Conservation (phyloP, 2,329 filamentous ascomycete species). For the Sarocladiaceae sp. region DNA sequence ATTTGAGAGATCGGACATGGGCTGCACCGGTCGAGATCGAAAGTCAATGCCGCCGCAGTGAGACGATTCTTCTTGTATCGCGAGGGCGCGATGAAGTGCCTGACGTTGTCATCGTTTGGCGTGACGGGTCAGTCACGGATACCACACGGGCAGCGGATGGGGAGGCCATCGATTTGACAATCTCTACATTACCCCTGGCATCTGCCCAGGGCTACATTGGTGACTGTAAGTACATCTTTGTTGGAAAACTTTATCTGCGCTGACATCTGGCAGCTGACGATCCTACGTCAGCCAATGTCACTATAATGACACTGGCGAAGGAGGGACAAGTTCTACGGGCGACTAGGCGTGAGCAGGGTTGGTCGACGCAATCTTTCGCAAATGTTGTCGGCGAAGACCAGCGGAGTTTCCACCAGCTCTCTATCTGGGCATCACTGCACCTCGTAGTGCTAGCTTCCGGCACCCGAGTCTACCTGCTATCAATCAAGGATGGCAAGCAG, state of each 20-base stretch:
- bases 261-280: too few relatives aligned
- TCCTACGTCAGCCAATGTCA: constrained; percentile 12
- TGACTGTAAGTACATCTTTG: constrained; percentile 30
- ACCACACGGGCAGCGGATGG: constrained; percentile 41
- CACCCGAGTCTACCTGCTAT: constrained; percentile 51
- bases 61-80: constrained; percentile 58
- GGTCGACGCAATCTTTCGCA: constrained; percentile 33
- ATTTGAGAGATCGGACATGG: constrained; percentile 50
- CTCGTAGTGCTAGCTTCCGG: constrained; percentile 55
- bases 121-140: constrained; percentile 58
- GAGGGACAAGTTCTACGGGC: constrained; percentile 43
- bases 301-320: constrained; percentile 40
- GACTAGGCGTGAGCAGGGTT: constrained; percentile 31
- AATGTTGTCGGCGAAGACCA: constrained; percentile 32
- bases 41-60: constrained; percentile 44
- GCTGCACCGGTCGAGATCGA: constrained; percentile 48
- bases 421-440: constrained; percentile 52
- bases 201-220: constrained; percentile 41
- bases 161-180: constrained; percentile 27
- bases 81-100: constrained; percentile 29
- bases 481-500: constrained; percentile 36
- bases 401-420: constrained; percentile 43
- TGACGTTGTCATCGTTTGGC: constrained; percentile 54
- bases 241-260: too few relatives aligned
- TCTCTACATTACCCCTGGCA: constrained; percentile 47